phyloP scores from a whole-genome alignment of 352 stramenopile species.

The Globisporangium splendens region DNA sequence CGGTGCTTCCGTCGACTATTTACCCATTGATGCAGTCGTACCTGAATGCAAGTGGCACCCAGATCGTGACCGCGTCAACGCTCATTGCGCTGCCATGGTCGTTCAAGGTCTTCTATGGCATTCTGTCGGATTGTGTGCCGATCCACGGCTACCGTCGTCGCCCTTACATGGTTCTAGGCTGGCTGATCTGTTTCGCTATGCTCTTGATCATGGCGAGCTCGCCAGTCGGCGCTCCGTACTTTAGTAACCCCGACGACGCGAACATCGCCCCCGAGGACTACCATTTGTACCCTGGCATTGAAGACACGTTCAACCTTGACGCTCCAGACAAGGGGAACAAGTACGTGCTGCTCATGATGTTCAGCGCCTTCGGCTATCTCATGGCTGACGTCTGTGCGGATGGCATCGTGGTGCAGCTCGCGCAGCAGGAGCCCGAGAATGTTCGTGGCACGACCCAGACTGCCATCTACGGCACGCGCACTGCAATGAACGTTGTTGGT shows the following conservation, averaged over 20 bases:
- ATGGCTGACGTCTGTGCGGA: constrained; percentile 47
- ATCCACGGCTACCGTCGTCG: constrained; percentile 56
- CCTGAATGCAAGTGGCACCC: constrained; percentile 43
- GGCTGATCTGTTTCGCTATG: constrained; percentile 29
- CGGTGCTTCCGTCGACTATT: constrained; percentile 29
- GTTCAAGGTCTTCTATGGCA: constrained; percentile 55
- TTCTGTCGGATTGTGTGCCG: constrained; percentile 44
- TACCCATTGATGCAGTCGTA: constrained; percentile 56
- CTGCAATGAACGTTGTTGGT: constrained; percentile 35
- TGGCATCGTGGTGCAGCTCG: constrained; percentile 52
- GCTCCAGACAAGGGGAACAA: constrained; percentile 31
- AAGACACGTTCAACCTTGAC: constrained; percentile 29
- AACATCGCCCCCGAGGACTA: constrained; percentile 15
- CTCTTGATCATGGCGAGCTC: constrained; percentile 44
- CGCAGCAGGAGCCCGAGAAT: constrained; percentile 44
- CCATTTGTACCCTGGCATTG: constrained; percentile 16
- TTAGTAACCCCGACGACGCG: constrained; percentile 23
- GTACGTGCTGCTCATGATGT: constrained; percentile 55
- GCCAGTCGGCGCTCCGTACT: constrained; percentile 52
- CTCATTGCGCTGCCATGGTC: constrained; percentile 51
- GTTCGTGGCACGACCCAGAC: constrained; percentile 54
- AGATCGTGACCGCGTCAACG: constrained; percentile 38
- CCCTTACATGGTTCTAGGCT: constrained; percentile 56
- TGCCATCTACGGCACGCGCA: constrained; percentile 45
- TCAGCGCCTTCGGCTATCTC: constrained; percentile 48